Evolutionary conservation across 768 basidiomycete species (phyloP).

Genomic region (Amanita rubescens): DNA sequence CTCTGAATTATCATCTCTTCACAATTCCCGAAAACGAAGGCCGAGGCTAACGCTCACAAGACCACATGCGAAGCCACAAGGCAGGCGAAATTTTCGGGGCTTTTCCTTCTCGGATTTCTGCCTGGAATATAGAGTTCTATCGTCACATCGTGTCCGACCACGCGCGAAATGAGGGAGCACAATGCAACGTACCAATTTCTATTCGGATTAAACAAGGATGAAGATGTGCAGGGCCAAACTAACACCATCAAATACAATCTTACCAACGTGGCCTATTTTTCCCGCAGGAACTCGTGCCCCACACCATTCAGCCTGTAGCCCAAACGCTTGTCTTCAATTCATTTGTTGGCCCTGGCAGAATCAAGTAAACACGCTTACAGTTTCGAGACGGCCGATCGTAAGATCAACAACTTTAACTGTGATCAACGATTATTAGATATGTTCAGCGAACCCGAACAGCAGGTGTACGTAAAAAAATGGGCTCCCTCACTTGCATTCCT

Average conservation of each 20-base stretch:
- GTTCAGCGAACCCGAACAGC: slow-evolving; percentile 2
- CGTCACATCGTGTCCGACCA: no score
- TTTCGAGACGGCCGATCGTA: background rate
- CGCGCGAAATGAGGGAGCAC: no score
- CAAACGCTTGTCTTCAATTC: background rate
- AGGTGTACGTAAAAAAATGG: slow-evolving; percentile 16
- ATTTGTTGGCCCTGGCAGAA: background rate
- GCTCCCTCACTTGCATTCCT: slow-evolving; percentile 21
- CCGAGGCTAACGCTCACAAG: no score
- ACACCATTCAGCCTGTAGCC: background rate
- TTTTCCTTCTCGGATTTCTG: background rate
- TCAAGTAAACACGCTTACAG: background rate
- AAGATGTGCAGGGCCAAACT: no score
- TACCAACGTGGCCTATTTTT: no score
- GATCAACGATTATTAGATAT: slow-evolving; percentile 1
- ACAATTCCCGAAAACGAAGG: background rate
- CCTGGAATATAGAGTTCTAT: no score
- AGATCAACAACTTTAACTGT: slow-evolving; percentile 5
- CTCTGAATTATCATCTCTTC: background rate
- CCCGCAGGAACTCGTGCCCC: background rate
- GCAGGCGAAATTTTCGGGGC: background rate
- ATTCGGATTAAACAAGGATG: background rate
- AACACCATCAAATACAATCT: background rate
- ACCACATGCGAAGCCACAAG: no score
- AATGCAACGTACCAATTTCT: background rate